phyloP scores from a whole-genome alignment of 371 early-diverging fungal species.

The Apophysomyces variabilis region DNA sequence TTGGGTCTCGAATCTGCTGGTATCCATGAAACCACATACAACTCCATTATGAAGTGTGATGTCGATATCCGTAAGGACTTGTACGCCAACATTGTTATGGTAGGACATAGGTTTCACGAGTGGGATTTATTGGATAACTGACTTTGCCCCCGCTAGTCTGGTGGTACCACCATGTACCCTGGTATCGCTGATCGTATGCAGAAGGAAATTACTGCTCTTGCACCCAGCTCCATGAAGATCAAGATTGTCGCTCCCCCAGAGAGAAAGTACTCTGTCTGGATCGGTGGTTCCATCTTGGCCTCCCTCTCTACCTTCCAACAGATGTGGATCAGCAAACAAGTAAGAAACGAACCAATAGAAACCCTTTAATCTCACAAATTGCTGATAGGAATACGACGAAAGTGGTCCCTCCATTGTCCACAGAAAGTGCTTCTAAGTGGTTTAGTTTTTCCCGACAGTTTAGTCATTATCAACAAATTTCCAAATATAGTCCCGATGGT shows the following conservation, averaged over 20 bases:
- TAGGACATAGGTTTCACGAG: slow-evolving; percentile 4
- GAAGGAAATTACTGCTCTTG: slow-evolving; percentile 98
- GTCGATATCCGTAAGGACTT: slow-evolving; percentile 98
- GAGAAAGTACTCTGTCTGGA: slow-evolving; percentile 99
- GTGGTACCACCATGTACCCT: slow-evolving; percentile 95
- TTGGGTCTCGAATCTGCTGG: slow-evolving; percentile 92
- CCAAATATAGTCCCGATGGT: slow-evolving; percentile 10
- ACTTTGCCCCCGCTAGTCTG: slow-evolving; percentile 34
- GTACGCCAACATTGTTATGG: slow-evolving; percentile 94
- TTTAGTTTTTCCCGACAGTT: slow-evolving; percentile 8
- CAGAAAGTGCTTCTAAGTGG: slow-evolving; percentile 96
- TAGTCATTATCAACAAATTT: slow-evolving; percentile 11
- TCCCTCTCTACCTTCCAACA: slow-evolving; percentile 96
- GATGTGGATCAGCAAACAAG: slow-evolving; percentile 54
- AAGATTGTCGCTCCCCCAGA: slow-evolving; percentile 99
- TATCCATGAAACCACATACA: slow-evolving; percentile 95
- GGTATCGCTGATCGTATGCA: slow-evolving; percentile 98
- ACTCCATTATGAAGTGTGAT: slow-evolving; percentile 98
- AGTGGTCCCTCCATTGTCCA: slow-evolving; percentile 97
- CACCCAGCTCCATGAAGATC: slow-evolving; percentile 99
- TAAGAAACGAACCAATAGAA: slow-evolving; percentile 6
- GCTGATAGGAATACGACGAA: slow-evolving; percentile 95
- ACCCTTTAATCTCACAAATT: neutral
- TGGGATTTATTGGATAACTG: neutral
- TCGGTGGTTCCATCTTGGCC: slow-evolving; percentile 99